Percentiles rank a stretch among this genome's conserved stretches.
These are phyloP conservation scores for Schizothecium vesticola DNA, from an alignment of 495 filamentous ascomycete species.

Conservation along the genomic window DNA sequence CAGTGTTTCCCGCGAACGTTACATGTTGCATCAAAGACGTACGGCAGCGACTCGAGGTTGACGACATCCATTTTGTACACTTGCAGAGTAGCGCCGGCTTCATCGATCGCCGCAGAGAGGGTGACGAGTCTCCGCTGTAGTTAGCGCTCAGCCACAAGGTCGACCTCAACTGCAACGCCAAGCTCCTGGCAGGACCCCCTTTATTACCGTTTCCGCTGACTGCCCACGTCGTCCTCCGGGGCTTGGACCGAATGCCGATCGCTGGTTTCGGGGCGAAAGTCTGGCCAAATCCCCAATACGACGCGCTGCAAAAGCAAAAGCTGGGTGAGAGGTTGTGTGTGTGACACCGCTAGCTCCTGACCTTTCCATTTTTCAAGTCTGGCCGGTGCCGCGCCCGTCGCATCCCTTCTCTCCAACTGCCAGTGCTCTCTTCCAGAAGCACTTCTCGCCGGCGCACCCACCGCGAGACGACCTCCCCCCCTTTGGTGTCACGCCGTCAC, in stretches of 20 bases:
- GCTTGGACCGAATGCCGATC: background rate
- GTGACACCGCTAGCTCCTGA: background rate
- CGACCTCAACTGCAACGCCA: background rate
- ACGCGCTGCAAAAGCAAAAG: background rate
- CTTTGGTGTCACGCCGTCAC: background rate
- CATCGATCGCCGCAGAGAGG: background rate
- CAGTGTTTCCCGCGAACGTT: background rate
- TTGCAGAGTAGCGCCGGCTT: background rate
- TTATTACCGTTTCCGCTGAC: background rate
- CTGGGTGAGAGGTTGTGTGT: background rate
- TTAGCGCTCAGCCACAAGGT: background rate
- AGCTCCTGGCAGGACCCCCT: background rate
- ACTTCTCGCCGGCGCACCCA: constrained; percentile 3
- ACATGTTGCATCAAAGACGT: background rate
- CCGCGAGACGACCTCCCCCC: background rate
- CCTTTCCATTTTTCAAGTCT: no score
- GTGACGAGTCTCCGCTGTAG: background rate
- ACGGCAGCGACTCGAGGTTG: background rate
- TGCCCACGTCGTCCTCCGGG: background rate
- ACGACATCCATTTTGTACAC: background rate
- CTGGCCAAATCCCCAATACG: background rate
- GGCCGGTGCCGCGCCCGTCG: no score
- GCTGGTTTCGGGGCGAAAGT: background rate
- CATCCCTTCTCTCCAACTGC: background rate
- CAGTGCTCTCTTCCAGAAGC: background rate